A percentile compares a stretch with the other conserved stretches of the same genome.
These are phyloP conservation scores for Camellia lanceoleosa DNA, from an alignment of 148 eudicot genomes.

Conservation along the genomic window DNA sequence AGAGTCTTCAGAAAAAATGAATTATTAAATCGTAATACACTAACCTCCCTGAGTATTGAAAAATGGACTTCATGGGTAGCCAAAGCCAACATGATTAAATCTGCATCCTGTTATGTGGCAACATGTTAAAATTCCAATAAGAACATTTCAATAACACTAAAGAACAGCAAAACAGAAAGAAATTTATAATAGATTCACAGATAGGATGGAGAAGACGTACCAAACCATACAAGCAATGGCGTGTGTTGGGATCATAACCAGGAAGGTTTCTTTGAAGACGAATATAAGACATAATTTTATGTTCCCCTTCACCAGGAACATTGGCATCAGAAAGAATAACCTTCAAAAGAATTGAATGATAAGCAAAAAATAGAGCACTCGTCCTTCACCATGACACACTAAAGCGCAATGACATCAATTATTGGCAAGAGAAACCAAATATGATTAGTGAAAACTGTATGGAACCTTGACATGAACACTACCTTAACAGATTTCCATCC, in stretches of 20 bases:
- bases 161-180: not conserved
- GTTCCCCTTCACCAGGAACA: conserved; percentile 99
- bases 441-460: not conserved
- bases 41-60: conserved; percentile 90
- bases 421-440: conserved; percentile 2
- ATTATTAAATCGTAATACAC: conserved; percentile 4
- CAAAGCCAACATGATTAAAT: conserved; percentile 86
- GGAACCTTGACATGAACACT: conserved; percentile 13
- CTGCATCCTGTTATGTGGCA: conserved; percentile 63
- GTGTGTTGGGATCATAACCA: conserved; percentile 94
- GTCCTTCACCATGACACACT: not conserved
- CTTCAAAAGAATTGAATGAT: conserved; percentile 39
- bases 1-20: not conserved
- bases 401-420: too few relatives aligned
- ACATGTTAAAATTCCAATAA: conserved; percentile 6
- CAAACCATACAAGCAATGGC: conserved; percentile 93
- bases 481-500: conserved; percentile 98
- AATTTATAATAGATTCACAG: not conserved
- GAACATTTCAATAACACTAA: not conserved
- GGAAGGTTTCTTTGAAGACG: conserved; percentile 98
- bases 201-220: conserved; percentile 39
- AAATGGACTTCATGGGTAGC: conserved; percentile 99
- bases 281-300: conserved; percentile 93
- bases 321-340: conserved; percentile 97
- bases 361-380: conserved; percentile 5